Evolutionary conservation across 1,284 basidiomycete species (phyloP).

Genomic region (Schizophyllum commune): DNA sequence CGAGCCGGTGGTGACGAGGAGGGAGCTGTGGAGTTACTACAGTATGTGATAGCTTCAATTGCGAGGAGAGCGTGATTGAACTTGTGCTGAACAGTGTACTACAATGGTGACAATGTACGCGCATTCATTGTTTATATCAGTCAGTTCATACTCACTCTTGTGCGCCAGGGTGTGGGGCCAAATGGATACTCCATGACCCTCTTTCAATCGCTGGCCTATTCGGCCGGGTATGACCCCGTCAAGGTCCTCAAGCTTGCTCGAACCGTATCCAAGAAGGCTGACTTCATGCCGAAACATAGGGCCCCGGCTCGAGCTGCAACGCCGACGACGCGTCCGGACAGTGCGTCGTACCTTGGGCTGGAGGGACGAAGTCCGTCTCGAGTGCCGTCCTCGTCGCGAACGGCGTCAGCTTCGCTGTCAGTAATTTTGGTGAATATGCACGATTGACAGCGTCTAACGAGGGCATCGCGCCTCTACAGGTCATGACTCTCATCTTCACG

Average conservation of each 20-base stretch:
- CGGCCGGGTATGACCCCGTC: slow-evolving; percentile 60
- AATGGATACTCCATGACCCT: slow-evolving; percentile 33
- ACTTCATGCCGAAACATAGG: no score
- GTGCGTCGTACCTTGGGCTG: slow-evolving; percentile 67
- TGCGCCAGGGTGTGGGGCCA: slow-evolving; percentile 9
- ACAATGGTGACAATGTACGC: slow-evolving; percentile 8
- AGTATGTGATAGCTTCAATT: slow-evolving; percentile 3
- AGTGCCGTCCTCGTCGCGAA: slow-evolving; percentile 70
- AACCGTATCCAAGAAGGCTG: no score
- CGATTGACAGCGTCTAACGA: neutral
- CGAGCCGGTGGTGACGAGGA: slow-evolving; percentile 20
- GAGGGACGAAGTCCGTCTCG: slow-evolving; percentile 60
- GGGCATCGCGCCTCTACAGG: slow-evolving; percentile 21
- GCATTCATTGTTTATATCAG: neutral
- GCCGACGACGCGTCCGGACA: slow-evolving; percentile 46
- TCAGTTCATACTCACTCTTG: neutral
- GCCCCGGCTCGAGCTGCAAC: slow-evolving; percentile 57
- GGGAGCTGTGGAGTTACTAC: slow-evolving; percentile 14
- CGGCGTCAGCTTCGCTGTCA: slow-evolving; percentile 65
- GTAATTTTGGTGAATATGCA: slow-evolving; percentile 19
- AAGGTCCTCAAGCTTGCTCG: slow-evolving; percentile 11
- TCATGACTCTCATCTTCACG: slow-evolving; percentile 75
- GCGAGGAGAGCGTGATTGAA: no score
- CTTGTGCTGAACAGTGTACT: slow-evolving; percentile 5
- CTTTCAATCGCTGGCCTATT: slow-evolving; percentile 62